These are phyloP conservation scores for Cicer bijugum DNA, from an alignment of 306 rosid species.

Conservation along the genomic window DNA sequence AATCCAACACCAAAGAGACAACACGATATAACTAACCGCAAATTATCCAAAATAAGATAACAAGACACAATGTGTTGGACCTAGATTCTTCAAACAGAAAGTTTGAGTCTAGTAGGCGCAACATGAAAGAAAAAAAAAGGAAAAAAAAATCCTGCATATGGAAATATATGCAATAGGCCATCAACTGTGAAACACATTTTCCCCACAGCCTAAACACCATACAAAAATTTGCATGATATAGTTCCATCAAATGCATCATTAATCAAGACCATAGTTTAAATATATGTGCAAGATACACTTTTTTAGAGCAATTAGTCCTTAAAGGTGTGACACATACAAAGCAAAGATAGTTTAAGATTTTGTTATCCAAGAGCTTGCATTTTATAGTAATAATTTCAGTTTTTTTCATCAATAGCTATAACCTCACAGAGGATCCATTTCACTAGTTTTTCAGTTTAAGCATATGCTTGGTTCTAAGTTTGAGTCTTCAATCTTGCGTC, in stretches of 20 bases:
- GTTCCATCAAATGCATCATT: conserved; percentile 25
- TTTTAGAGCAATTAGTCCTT: conserved; percentile 2
- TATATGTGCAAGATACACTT: neutral
- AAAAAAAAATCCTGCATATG: neutral
- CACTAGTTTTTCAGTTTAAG: no score
- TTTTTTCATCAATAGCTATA: no score
- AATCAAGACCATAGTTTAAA: neutral
- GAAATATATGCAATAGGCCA: conserved; percentile 13
- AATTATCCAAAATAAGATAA: conserved; percentile 31
- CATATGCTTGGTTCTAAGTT: no score
- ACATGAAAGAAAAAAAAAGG: neutral
- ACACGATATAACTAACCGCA: neutral
- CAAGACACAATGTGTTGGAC: neutral
- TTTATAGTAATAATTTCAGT: neutral
- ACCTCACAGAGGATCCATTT: no score
- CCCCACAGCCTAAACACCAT: neutral
- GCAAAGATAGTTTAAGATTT: conserved; percentile 3
- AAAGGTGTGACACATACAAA: neutral
- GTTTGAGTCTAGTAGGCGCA: neutral
- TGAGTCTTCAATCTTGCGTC: no score
- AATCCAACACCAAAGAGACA: conserved; percentile 35
- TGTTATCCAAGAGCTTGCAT: conserved; percentile 2
- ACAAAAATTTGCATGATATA: conserved; percentile 20
- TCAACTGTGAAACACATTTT: conserved; percentile 27
- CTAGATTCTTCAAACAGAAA: conserved; percentile 16